A percentile compares a stretch with the other conserved stretches of the same genome.
Conservation (phyloP, 2,329 filamentous ascomycete genomes). For the Sclerotinia trifoliorum region DNA sequence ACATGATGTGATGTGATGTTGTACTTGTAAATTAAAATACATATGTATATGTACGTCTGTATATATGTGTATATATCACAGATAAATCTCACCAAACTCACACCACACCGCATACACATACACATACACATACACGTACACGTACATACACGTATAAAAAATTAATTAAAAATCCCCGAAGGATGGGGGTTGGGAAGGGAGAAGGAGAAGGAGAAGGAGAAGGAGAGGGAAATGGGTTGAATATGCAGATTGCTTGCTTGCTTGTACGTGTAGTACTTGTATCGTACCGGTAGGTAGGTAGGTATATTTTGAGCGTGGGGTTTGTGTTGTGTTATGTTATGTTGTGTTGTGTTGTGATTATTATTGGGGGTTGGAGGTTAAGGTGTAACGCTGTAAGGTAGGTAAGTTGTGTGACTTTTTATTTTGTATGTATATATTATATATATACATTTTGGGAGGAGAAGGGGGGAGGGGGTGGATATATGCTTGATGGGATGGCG, state of each 20-base stretch:
- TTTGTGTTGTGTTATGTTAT: not conserved
- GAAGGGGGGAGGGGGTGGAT: no score
- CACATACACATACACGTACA: not conserved
- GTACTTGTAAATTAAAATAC: not conserved
- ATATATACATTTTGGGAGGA: no score
- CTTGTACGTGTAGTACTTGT: not conserved
- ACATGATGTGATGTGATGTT: not conserved
- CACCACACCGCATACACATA: not conserved
- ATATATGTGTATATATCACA: no score
- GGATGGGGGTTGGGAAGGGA: not conserved
- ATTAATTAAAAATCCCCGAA: not conserved
- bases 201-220: not conserved
- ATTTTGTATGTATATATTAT: no score
- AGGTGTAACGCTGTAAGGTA: no score
- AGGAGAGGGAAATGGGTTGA: not conserved
- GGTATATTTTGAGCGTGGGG: not conserved
- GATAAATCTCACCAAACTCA: not conserved
- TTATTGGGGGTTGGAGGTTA: not conserved
- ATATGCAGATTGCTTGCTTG: not conserved
- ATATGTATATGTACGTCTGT: no score
- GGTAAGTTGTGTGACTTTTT: no score
- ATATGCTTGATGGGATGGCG: no score
- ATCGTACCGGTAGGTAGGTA: not conserved
- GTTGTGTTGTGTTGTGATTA: not conserved
- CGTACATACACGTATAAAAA: no score